Conservation (phyloP, 148 eudicot genomes). For the Persicaria maculosa region DNA sequence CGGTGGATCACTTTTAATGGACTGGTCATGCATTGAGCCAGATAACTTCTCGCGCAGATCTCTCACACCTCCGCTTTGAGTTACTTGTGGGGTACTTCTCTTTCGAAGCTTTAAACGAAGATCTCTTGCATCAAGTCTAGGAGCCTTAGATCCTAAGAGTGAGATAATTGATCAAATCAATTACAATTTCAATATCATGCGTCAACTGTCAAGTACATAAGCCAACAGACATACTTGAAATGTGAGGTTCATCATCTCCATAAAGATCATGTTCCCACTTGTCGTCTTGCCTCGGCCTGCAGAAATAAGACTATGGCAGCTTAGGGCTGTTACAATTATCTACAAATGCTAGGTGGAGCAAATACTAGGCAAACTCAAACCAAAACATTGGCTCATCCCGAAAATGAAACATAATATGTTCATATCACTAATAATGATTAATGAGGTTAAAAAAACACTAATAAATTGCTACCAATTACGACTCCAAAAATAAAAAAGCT, state of each 20-base stretch:
- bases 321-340: neutral
- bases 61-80: constrained; percentile 47
- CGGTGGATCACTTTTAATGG: constrained; percentile 30
- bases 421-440: neutral
- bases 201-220: constrained; percentile 8
- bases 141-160: constrained; percentile 40
- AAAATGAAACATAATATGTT: neutral
- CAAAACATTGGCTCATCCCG: neutral
- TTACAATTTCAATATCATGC: neutral
- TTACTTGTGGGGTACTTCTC: constrained; percentile 36
- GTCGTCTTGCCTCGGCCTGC: constrained; percentile 86
- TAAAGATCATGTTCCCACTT: constrained; percentile 91
- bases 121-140: constrained; percentile 57
- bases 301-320: constrained; percentile 12
- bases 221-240: constrained; percentile 35
- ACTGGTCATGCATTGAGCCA: constrained; percentile 45
- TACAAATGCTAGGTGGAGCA: neutral
- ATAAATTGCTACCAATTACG: no score
- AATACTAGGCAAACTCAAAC: neutral
- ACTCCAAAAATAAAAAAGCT: no score
- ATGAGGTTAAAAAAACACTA: neutral
- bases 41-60: constrained; percentile 90
- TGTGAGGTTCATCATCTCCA: constrained; percentile 31
- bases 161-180: constrained; percentile 4
- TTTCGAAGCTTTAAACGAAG: constrained; percentile 80